A percentile compares a stretch with the other conserved stretches of the same genome.
Evolutionary conservation across 2,329 filamentous ascomycete species (phyloP).

Genomic region (Thielaviopsis euricoi): DNA sequence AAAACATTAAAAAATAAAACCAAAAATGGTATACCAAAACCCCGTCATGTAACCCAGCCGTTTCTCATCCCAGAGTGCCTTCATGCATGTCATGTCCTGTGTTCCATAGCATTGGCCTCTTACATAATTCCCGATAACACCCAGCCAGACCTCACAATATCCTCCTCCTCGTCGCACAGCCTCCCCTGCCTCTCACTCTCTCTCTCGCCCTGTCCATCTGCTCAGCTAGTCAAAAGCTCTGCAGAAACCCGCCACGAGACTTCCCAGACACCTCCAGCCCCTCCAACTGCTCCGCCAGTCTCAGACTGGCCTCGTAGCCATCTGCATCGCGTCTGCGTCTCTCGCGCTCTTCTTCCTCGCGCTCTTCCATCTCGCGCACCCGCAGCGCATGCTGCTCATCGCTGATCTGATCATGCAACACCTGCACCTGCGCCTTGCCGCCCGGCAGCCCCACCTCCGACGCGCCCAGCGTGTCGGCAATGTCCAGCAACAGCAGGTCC

Average conservation of each 20-base stretch:
- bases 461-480: constrained; percentile 61
- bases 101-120: no score
- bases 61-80: neutral
- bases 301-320: neutral
- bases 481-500: constrained; percentile 77
- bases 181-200: neutral
- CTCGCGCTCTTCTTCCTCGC: neutral
- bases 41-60: neutral
- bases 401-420: constrained; percentile 13
- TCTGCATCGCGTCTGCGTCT: neutral
- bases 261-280: neutral
- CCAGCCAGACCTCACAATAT: no score
- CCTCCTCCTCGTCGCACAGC: neutral
- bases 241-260: constrained; percentile 4
- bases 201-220: neutral
- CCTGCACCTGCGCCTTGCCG: constrained; percentile 26
- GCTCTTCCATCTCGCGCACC: constrained; percentile 10
- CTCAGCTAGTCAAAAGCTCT: constrained; percentile 1
- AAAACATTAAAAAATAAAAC: neutral
- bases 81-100: neutral
- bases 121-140: no score
- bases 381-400: constrained; percentile 1
- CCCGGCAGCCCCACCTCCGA: constrained; percentile 55
- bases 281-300: constrained; percentile 1
- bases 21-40: neutral